Conservation (phyloP, 257 asterid species). For the Nicotiana obtusifolia region DNA sequence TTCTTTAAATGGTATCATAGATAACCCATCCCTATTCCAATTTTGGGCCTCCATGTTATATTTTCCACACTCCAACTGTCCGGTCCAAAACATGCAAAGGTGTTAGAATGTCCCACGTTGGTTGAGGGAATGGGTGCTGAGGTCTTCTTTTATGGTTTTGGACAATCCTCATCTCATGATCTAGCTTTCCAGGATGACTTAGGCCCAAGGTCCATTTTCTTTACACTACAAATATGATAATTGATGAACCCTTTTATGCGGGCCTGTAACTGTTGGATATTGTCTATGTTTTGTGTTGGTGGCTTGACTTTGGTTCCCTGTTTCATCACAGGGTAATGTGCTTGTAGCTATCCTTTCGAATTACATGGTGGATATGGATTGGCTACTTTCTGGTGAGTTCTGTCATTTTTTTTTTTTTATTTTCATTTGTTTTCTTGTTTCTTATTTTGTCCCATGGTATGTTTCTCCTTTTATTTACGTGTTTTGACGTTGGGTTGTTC, state of each 20-base stretch:
- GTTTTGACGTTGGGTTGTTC: neutral
- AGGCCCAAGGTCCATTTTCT: neutral
- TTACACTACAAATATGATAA: neutral
- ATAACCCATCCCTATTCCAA: neutral
- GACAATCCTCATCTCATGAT: neutral
- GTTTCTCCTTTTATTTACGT: constrained; percentile 4
- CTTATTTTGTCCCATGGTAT: neutral
- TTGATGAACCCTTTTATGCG: neutral
- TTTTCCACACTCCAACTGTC: neutral
- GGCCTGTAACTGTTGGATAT: neutral
- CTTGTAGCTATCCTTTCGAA: constrained; percentile 73
- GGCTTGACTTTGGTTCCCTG: neutral
- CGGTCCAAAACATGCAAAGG: neutral
- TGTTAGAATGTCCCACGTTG: neutral
- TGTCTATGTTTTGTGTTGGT: neutral
- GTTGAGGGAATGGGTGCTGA: neutral
- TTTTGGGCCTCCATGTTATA: neutral
- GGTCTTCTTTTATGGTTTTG: neutral
- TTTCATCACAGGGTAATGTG: constrained; percentile 60
- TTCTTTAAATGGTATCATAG: neutral
- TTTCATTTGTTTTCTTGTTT: neutral
- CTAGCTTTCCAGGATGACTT: neutral
- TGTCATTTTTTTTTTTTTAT: constrained; percentile 1
- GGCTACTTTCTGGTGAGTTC: constrained; percentile 86
- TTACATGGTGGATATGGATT: constrained; percentile 95